These are phyloP conservation scores for Alloteropsis semialata DNA, from an alignment of 176 grass and related monocot genomes.

Conservation along the genomic window DNA sequence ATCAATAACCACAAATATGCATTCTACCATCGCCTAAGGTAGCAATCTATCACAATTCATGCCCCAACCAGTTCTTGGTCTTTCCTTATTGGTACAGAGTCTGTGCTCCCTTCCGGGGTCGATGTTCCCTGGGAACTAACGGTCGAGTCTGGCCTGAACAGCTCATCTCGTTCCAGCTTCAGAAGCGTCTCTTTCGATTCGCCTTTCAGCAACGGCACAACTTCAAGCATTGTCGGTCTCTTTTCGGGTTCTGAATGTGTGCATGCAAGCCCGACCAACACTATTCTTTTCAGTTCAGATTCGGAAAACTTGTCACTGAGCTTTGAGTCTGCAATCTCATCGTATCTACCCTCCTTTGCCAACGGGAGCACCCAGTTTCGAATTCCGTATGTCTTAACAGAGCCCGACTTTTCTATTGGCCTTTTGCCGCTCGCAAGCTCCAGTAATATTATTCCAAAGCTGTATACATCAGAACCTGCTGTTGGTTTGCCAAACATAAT, in stretches of 20 bases:
- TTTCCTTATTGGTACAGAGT: slow-evolving; percentile 22
- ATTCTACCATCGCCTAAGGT: slow-evolving; percentile 14
- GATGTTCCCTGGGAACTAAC: slow-evolving; percentile 43
- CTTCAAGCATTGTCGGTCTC: slow-evolving; percentile 65
- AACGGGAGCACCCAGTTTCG: slow-evolving; percentile 67
- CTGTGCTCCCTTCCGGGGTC: slow-evolving; percentile 38
- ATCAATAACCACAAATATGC: neutral
- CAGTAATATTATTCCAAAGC: slow-evolving; percentile 73
- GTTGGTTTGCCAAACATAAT: slow-evolving; percentile 66
- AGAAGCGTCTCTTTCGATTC: slow-evolving; percentile 63
- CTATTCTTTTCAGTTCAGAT: slow-evolving; percentile 68
- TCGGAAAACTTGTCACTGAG: slow-evolving; percentile 64
- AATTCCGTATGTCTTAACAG: slow-evolving; percentile 40
- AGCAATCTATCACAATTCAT: slow-evolving; percentile 12
- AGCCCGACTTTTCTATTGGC: slow-evolving; percentile 44
- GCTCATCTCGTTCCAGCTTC: slow-evolving; percentile 53
- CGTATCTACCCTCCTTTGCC: slow-evolving; percentile 57
- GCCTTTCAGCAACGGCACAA: slow-evolving; percentile 56
- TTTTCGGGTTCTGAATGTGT: slow-evolving; percentile 62
- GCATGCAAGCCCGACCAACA: slow-evolving; percentile 65
- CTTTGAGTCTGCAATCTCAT: slow-evolving; percentile 74
- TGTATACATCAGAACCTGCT: slow-evolving; percentile 63
- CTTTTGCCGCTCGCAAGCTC: slow-evolving; percentile 72
- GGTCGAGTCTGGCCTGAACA: slow-evolving; percentile 46
- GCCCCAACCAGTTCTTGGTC: neutral